Conservation (phyloP, 768 basidiomycete species). For the Cystofilobasidium capitatum region DNA sequence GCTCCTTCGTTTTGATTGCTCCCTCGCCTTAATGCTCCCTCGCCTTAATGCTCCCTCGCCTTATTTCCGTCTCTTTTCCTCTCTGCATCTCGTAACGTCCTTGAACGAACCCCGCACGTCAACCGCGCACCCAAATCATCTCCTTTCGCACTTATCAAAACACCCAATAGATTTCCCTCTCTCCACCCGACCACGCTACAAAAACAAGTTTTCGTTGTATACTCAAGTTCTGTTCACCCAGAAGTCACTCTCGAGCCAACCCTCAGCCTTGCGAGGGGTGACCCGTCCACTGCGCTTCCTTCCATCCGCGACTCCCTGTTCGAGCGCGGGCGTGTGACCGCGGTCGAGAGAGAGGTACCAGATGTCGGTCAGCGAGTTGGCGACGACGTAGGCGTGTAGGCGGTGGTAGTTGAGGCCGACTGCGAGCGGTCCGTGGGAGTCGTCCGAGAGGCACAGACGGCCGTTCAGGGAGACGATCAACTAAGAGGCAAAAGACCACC, state of each 20-base stretch:
- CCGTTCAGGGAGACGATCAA: slow-evolving; percentile 60
- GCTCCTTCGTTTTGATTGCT: neutral
- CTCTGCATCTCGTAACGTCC: neutral
- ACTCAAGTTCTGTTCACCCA: slow-evolving; percentile 27
- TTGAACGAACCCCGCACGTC: neutral
- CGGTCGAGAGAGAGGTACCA: slow-evolving; percentile 37
- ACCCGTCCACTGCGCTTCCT: slow-evolving; percentile 29
- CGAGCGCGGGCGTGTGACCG: slow-evolving; percentile 18
- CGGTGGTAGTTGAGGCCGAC: slow-evolving; percentile 78
- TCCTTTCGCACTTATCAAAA: neutral
- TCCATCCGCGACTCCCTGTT: neutral
- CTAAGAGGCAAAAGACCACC: slow-evolving; percentile 42
- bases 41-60: neutral
- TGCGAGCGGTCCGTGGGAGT: slow-evolving; percentile 80
- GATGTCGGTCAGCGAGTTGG: slow-evolving; percentile 49
- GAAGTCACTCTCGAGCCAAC: slow-evolving; percentile 28
- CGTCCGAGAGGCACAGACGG: slow-evolving; percentile 78
- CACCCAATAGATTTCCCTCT: neutral
- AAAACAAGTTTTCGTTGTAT: slow-evolving; percentile 13
- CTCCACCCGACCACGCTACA: neutral
- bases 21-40: neutral
- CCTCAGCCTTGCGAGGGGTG: slow-evolving; percentile 26
- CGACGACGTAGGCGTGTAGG: slow-evolving; percentile 55
- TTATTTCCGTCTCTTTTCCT: neutral
- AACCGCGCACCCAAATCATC: neutral